These are phyloP conservation scores for Fusarium zealandicum DNA, from an alignment of 2,329 filamentous ascomycete species.

Conservation along the genomic window DNA sequence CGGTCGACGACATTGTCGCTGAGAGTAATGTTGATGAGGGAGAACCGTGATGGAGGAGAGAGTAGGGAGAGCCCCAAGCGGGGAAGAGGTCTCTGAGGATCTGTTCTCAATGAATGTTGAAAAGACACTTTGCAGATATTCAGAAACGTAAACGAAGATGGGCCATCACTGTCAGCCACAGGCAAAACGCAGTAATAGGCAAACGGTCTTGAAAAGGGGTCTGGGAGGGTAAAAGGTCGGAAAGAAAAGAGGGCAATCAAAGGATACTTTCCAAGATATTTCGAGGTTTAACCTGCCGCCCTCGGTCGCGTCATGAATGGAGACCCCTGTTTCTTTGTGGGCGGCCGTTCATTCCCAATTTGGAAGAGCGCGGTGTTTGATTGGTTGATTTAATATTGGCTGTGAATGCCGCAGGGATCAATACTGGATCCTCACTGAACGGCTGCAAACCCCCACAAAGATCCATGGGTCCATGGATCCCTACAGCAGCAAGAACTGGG, in stretches of 20 bases:
- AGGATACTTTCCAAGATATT: conserved; percentile 33
- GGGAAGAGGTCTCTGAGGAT: conserved; percentile 10
- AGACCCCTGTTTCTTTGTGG: conserved; percentile 16
- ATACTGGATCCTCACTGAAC: conserved; percentile 1
- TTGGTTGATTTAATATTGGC: background rate
- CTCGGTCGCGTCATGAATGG: conserved; percentile 33
- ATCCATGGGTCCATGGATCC: background rate
- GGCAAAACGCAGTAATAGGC: background rate
- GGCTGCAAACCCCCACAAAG: background rate
- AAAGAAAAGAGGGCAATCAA: background rate
- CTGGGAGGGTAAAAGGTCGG: background rate
- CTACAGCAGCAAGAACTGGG: conserved; percentile 4
- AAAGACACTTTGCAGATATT: conserved; percentile 8
- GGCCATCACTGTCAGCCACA: conserved; percentile 8
- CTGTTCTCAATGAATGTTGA: conserved; percentile 7
- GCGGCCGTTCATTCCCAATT: conserved; percentile 4
- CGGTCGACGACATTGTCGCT: conserved; percentile 19
- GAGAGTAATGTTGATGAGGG: background rate
- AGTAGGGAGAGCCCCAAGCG: conserved; percentile 15
- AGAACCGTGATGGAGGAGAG: background rate
- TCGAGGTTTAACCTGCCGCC: conserved; percentile 16
- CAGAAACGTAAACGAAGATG: conserved; percentile 1
- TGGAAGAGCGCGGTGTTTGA: background rate
- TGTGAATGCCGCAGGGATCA: background rate
- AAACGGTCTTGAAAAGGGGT: conserved; percentile 1